Conservation (phyloP, 2,329 filamentous ascomycete genomes). For the Aspergillus pseudonomiae region DNA sequence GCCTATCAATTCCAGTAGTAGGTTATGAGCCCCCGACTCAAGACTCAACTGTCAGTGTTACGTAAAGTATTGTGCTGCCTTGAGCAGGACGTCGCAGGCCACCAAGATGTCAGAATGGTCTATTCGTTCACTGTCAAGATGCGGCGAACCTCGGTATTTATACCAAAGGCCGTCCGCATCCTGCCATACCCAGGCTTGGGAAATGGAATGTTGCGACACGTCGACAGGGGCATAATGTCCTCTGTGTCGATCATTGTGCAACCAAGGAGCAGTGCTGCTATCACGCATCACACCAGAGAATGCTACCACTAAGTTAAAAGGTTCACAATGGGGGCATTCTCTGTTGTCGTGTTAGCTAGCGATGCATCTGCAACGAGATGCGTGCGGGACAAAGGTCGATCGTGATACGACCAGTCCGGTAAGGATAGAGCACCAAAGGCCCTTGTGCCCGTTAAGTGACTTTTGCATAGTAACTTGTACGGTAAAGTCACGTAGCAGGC, state of each 20-base stretch:
- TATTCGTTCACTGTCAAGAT: not conserved
- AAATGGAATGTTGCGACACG: not conserved
- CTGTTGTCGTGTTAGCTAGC: not conserved
- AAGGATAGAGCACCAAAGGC: not conserved
- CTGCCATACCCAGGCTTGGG: not conserved
- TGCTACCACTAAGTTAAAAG: not conserved
- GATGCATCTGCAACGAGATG: not conserved
- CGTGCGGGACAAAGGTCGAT: not conserved
- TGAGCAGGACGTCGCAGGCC: not conserved
- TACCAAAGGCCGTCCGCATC: not conserved
- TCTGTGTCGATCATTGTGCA: not conserved
- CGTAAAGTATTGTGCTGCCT: not conserved
- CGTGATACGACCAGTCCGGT: not conserved
- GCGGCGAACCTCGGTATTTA: not conserved
- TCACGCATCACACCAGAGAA: not conserved
- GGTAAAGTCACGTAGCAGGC: not conserved
- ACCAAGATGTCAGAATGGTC: not conserved
- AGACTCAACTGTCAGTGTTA: not conserved
- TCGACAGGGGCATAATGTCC: not conserved
- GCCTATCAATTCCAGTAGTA: not conserved
- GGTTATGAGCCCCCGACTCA: not conserved
- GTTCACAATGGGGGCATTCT: not conserved
- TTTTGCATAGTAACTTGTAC: not conserved
- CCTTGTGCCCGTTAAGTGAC: not conserved
- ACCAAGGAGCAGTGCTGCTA: not conserved